phyloP scores from a whole-genome alignment of 768 basidiomycete species.

The Lenzites betulinus region DNA sequence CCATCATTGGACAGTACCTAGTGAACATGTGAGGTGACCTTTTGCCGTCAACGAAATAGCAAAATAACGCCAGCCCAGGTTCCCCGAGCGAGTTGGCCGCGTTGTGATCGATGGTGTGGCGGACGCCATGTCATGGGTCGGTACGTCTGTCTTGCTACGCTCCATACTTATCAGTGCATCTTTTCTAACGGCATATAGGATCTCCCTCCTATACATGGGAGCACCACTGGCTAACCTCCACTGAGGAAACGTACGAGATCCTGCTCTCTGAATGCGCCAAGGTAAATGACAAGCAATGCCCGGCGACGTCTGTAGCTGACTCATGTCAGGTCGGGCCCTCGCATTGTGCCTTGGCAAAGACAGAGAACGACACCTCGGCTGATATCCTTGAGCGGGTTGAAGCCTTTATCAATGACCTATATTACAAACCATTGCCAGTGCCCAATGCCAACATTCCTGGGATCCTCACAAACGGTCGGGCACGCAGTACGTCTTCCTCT shows the following conservation, averaged over 20 bases:
- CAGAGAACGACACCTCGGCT: constrained; percentile 16
- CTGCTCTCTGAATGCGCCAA: constrained; percentile 32
- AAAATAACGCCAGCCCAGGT: constrained; percentile 19
- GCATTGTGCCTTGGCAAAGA: constrained; percentile 29
- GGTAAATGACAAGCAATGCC: constrained; percentile 13
- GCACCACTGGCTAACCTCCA: constrained; percentile 29
- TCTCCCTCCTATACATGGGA: constrained; percentile 25
- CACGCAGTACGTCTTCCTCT: constrained; percentile 22
- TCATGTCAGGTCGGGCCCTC: constrained; percentile 29
- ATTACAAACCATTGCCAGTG: constrained; percentile 30
- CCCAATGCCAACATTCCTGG: constrained; percentile 28
- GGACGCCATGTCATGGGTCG: constrained; percentile 33
- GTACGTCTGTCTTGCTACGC: constrained; percentile 5
- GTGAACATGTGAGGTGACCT: constrained; percentile 34
- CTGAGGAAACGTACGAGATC: constrained; percentile 28
- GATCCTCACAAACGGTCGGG: constrained; percentile 30
- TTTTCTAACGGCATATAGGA: background rate
- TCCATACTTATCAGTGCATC: constrained; percentile 3
- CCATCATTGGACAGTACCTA: constrained; percentile 35
- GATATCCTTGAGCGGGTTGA: constrained; percentile 28
- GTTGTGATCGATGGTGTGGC: constrained; percentile 37
- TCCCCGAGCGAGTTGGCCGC: constrained; percentile 35
- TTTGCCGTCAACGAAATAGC: background rate
- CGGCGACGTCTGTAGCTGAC: background rate
- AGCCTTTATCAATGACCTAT: constrained; percentile 25